phyloP scores from a whole-genome alignment of 306 rosid genomes.

The Pterocarpus santalinus region DNA sequence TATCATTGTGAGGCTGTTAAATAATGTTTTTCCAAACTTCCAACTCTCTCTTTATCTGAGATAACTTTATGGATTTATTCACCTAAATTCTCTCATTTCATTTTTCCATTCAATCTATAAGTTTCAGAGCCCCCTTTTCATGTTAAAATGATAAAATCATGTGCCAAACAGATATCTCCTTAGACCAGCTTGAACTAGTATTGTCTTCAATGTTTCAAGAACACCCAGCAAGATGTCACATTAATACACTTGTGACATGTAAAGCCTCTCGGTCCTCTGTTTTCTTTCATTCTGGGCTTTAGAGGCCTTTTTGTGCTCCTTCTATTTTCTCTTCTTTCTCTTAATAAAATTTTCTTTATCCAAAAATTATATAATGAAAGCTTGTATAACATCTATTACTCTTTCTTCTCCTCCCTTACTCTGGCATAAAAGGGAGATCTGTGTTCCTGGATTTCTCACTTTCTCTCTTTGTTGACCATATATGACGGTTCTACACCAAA shows the following conservation, averaged over 20 bases:
- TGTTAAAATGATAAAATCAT: background rate
- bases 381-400: conserved; percentile 10
- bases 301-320: conserved; percentile 1
- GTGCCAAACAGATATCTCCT: background rate
- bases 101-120: background rate
- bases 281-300: conserved; percentile 29
- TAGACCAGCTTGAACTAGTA: conserved; percentile 15
- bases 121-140: background rate
- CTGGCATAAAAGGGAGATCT: background rate
- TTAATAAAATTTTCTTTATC: conserved; percentile 14
- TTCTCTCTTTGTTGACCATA: background rate
- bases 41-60: background rate
- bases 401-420: background rate
- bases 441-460: background rate
- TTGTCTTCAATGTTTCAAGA: conserved; percentile 30
- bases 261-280: background rate
- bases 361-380: background rate
- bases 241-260: background rate
- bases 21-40: conserved; percentile 8
- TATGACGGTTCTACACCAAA: conserved; percentile 24
- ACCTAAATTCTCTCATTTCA: background rate
- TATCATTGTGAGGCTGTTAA: conserved; percentile 2
- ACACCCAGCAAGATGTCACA: conserved; percentile 1
- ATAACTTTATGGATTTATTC: conserved; percentile 23
- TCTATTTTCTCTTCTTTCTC: background rate